These are phyloP conservation scores for Urochloa ruziziensis DNA, from an alignment of 176 grass and related monocot genomes.

Conservation along the genomic window DNA sequence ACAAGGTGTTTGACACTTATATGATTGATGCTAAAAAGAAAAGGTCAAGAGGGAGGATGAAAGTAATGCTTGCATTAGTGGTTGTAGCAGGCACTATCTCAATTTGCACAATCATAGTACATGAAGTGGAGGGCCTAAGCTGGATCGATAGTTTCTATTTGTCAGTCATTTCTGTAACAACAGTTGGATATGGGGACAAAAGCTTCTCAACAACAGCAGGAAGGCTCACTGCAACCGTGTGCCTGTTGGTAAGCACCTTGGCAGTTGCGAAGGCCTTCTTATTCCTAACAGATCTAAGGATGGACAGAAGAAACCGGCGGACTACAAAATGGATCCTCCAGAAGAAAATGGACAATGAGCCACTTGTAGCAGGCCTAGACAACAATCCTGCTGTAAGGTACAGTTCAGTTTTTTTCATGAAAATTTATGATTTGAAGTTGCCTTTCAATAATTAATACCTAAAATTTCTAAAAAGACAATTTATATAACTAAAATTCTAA, in stretches of 20 bases:
- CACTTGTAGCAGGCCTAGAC: slow-evolving; percentile 47
- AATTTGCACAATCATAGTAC: slow-evolving; percentile 57
- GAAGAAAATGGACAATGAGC: slow-evolving; percentile 67
- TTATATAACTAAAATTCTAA: neutral
- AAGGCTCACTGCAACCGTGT: slow-evolving; percentile 63
- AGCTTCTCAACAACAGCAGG: slow-evolving; percentile 66
- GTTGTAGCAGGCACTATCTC: slow-evolving; percentile 57
- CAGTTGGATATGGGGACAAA: slow-evolving; percentile 75
- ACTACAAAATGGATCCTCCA: slow-evolving; percentile 69
- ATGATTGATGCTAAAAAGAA: slow-evolving; percentile 65
- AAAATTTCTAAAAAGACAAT: neutral
- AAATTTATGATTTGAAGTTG: neutral
- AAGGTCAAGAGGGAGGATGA: slow-evolving; percentile 64
- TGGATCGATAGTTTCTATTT: slow-evolving; percentile 76
- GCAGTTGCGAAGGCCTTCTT: slow-evolving; percentile 66
- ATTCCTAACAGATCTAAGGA: slow-evolving; percentile 75
- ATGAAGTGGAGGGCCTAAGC: slow-evolving; percentile 53
- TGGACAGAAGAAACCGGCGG: slow-evolving; percentile 57
- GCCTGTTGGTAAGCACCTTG: slow-evolving; percentile 64
- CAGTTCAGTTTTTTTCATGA: neutral
- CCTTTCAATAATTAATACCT: neutral
- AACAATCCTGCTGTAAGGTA: slow-evolving; percentile 62
- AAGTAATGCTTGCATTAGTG: slow-evolving; percentile 50
- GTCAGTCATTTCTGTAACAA: slow-evolving; percentile 85
- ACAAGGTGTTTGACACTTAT: slow-evolving; percentile 70